Percentiles rank a stretch among this genome's conserved stretches.
Conservation (phyloP, 2,329 filamentous ascomycete genomes). For the Clarireedia hainanense region DNA sequence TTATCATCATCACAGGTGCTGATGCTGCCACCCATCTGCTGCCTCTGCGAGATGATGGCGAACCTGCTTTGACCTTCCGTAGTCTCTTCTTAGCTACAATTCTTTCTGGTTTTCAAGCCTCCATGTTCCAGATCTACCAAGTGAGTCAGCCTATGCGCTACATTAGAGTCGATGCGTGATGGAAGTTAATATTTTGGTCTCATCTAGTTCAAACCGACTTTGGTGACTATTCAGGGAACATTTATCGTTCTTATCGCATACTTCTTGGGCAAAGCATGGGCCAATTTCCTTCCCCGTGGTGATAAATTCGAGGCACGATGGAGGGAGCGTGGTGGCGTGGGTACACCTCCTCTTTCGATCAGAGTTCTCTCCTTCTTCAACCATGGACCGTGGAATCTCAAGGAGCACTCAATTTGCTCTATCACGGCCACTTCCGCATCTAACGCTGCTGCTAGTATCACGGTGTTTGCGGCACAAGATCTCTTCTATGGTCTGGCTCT, state of each 20-base stretch:
- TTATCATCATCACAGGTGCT: conserved; percentile 43
- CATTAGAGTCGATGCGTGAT: neutral
- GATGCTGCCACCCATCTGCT: conserved; percentile 43
- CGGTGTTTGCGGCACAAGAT: conserved; percentile 38
- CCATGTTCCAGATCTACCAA: conserved; percentile 47
- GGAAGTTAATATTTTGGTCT: neutral
- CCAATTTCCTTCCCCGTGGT: conserved; percentile 41
- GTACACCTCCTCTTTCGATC: conserved; percentile 36
- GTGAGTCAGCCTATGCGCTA: conserved; percentile 29
- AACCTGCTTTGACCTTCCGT: conserved; percentile 44
- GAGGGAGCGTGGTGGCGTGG: conserved; percentile 35
- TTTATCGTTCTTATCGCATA: conserved; percentile 52
- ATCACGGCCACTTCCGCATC: conserved; percentile 48
- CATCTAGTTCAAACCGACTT: conserved; percentile 44
- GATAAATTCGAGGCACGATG: conserved; percentile 42
- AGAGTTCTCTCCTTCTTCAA: conserved; percentile 39
- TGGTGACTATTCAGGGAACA: conserved; percentile 40
- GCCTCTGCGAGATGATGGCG: conserved; percentile 45
- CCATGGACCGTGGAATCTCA: conserved; percentile 42
- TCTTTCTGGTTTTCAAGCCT: conserved; percentile 45
- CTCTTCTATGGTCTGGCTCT: conserved; percentile 38
- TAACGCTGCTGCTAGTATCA: conserved; percentile 36
- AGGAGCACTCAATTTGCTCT: conserved; percentile 47
- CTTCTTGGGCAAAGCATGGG: conserved; percentile 44
- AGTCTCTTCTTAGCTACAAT: conserved; percentile 41